These are phyloP conservation scores for Serendipita sp. DNA, from an alignment of 768 basidiomycete genomes.

Conservation along the genomic window DNA sequence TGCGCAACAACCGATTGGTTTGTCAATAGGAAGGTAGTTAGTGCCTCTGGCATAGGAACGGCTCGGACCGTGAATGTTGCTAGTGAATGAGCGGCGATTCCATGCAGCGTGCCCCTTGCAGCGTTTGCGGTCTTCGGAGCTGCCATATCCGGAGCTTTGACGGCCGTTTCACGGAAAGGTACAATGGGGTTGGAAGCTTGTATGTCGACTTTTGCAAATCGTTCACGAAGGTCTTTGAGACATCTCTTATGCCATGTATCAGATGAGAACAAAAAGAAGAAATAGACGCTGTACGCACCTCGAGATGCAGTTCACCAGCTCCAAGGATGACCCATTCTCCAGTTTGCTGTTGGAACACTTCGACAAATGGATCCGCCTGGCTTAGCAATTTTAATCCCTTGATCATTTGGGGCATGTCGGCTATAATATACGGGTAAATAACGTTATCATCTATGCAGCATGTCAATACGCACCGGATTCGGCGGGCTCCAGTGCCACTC, in stretches of 20 bases:
- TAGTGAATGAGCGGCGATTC: slow-evolving; percentile 47
- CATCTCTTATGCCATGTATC: slow-evolving; percentile 46
- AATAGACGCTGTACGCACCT: slow-evolving; percentile 33
- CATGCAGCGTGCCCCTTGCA: slow-evolving; percentile 61
- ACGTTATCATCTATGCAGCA: background rate
- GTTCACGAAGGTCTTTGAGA: slow-evolving; percentile 85
- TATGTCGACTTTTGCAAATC: slow-evolving; percentile 86
- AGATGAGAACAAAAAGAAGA: background rate
- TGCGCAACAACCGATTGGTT: slow-evolving; percentile 50
- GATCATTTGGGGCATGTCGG: slow-evolving; percentile 80
- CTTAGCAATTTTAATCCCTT: slow-evolving; percentile 74
- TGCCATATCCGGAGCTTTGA: slow-evolving; percentile 77
- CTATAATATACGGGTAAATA: slow-evolving; percentile 12
- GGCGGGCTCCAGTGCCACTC: slow-evolving; percentile 81
- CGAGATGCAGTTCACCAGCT: slow-evolving; percentile 89
- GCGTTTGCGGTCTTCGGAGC: slow-evolving; percentile 58
- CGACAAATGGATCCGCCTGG: slow-evolving; percentile 93
- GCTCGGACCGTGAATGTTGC: slow-evolving; percentile 78
- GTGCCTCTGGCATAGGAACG: slow-evolving; percentile 49
- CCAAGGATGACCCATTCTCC: slow-evolving; percentile 95
- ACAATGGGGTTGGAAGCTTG: slow-evolving; percentile 92
- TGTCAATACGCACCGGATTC: slow-evolving; percentile 26
- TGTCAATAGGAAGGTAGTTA: slow-evolving; percentile 62
- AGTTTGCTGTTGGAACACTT: slow-evolving; percentile 91
- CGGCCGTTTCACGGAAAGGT: slow-evolving; percentile 90